Evolutionary conservation across 306 rosid genomes (phyloP).

Genomic region (Cicer bijugum): DNA sequence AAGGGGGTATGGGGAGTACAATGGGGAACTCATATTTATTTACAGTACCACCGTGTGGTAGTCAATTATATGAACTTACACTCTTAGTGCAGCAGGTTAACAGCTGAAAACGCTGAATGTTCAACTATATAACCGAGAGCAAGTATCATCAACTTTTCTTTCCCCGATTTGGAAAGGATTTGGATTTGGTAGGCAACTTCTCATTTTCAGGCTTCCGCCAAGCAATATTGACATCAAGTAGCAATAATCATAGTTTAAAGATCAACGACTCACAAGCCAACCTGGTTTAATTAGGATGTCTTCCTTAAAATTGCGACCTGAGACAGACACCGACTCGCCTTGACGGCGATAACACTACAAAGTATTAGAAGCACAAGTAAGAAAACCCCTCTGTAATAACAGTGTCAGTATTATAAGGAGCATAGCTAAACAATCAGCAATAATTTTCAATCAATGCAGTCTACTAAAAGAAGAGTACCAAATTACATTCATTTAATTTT

Average conservation of each 20-base stretch:
- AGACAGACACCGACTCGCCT: slow-evolving; percentile 89
- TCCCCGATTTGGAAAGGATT: slow-evolving; percentile 20
- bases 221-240: slow-evolving; percentile 10
- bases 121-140: slow-evolving; percentile 16
- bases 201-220: slow-evolving; percentile 27
- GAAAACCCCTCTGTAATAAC: slow-evolving; percentile 5
- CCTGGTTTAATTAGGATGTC: slow-evolving; percentile 82
- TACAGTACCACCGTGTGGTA: slow-evolving; percentile 43
- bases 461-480: neutral
- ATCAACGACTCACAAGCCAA: slow-evolving; percentile 85
- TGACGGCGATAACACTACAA: slow-evolving; percentile 94
- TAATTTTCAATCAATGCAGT: neutral
- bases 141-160: slow-evolving; percentile 19
- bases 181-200: slow-evolving; percentile 32
- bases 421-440: neutral
- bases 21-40: slow-evolving; percentile 45
- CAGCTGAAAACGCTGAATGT: slow-evolving; percentile 14
- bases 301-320: slow-evolving; percentile 87
- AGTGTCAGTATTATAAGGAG: slow-evolving; percentile 5
- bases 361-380: slow-evolving; percentile 38
- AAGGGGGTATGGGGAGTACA: slow-evolving; percentile 36
- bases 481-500: slow-evolving; percentile 11
- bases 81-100: slow-evolving; percentile 23
- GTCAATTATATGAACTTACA: slow-evolving; percentile 11
- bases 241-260: slow-evolving; percentile 29